These are phyloP conservation scores for Orbilia oligospora DNA, from an alignment of 2,329 filamentous ascomycete genomes.

Conservation along the genomic window DNA sequence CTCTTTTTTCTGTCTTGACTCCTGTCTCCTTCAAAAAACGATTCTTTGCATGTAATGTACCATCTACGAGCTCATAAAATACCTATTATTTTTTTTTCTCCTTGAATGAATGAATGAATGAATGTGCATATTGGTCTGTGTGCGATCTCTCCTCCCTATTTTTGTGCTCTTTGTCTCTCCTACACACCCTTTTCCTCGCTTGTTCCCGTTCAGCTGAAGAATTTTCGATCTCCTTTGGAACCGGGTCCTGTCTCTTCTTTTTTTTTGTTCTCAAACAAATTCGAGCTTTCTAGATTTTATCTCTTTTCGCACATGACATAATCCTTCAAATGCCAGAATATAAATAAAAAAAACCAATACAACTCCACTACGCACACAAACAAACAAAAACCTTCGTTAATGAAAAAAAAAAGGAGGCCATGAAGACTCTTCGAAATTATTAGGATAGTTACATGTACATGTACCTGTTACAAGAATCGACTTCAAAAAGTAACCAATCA, in stretches of 20 bases:
- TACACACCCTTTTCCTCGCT: constrained; percentile 51
- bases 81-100: background rate
- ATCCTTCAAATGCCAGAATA: background rate
- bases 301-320: constrained; percentile 9
- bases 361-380: background rate
- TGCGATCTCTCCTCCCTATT: constrained; percentile 21
- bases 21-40: constrained; percentile 31
- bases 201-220: constrained; percentile 60
- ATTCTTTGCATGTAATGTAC: constrained; percentile 31
- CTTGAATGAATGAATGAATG: background rate
- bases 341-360: constrained; percentile 3
- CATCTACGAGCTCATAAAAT: constrained; percentile 30
- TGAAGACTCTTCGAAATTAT: too few species aligned
- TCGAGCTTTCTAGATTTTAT: constrained; percentile 17
- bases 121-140: constrained; percentile 45
- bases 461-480: background rate
- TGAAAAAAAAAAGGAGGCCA: constrained; percentile 9
- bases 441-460: too few species aligned
- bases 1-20: constrained; percentile 48
- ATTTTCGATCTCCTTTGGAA: constrained; percentile 51
- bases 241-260: constrained; percentile 17
- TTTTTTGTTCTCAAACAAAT: constrained; percentile 12
- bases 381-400: background rate
- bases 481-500: constrained; percentile 21
- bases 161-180: constrained; percentile 31